Evolutionary conservation across 2,329 filamentous ascomycete genomes (phyloP).

Genomic region (Esteya vermicola): DNA sequence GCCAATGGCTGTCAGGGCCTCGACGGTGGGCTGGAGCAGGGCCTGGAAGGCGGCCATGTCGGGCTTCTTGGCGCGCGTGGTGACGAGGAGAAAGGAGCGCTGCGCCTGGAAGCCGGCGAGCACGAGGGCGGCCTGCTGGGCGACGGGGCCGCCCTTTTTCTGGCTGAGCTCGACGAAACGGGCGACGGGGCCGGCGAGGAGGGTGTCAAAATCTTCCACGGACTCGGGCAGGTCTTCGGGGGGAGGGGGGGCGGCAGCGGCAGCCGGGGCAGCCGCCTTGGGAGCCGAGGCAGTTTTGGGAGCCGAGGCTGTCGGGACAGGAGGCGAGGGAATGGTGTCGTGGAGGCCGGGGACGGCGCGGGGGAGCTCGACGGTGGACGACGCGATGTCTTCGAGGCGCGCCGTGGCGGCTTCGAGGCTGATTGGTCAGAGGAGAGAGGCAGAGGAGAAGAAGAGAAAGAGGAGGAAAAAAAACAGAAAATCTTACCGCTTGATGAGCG

Average conservation of each 20-base stretch:
- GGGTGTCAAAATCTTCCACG: slow-evolving; percentile 76
- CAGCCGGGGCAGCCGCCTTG: slow-evolving; percentile 14
- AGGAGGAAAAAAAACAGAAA: background rate
- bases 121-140: slow-evolving; percentile 54
- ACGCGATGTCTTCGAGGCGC: slow-evolving; percentile 88
- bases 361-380: slow-evolving; percentile 50
- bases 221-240: slow-evolving; percentile 54
- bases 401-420: slow-evolving; percentile 97
- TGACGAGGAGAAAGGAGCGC: slow-evolving; percentile 74
- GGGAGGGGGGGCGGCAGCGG: slow-evolving; percentile 27
- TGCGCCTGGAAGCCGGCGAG: slow-evolving; percentile 64
- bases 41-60: slow-evolving; percentile 59
- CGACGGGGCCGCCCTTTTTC: slow-evolving; percentile 62
- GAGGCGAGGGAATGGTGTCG: slow-evolving; percentile 21
- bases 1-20: slow-evolving; percentile 63
- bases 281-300: slow-evolving; percentile 21
- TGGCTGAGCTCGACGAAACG: slow-evolving; percentile 68
- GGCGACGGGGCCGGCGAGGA: slow-evolving; percentile 60
- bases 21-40: slow-evolving; percentile 75
- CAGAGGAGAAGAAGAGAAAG: background rate
- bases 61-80: slow-evolving; percentile 86
- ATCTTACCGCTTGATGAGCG: slow-evolving; percentile 88
- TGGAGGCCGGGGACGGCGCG: slow-evolving; percentile 33
- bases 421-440: slow-evolving; percentile 30
- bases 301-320: slow-evolving; percentile 16